Evolutionary conservation across 129 eudicot genomes (phyloP), one percentile per base, ranked within the genome.

Genomic region (Escallonia rubra): DNA sequence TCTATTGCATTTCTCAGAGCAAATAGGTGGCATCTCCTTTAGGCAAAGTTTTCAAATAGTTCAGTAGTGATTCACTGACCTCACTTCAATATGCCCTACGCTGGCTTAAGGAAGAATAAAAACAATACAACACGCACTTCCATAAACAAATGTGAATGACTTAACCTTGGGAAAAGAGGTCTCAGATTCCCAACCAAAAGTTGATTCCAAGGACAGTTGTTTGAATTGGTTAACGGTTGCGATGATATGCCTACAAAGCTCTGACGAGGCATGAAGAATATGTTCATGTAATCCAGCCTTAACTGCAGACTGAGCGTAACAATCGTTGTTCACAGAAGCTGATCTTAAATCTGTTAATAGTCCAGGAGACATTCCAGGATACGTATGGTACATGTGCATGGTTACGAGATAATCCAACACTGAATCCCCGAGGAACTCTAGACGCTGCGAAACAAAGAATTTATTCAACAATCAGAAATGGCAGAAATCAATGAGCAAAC

Each of bases 381-480:
- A 80, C 67, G 74, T 85, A 13, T 34, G 11, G 65, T 86, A 93
- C 2, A 93, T 65, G 63, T 93, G 78, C 23, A 66, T 7, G 0
- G 98, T 93, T 4, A 93, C 80, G 0, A 86, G 64, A 78, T 86
- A 81, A 72, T 93, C 98, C 58, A 93, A 66, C n/a, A 86, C 96
- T 0, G 96, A 79, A 55, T 93, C 98, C 10, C 98, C 98, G 14
- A 93, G 92, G 81, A 86, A 93, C 41, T 93, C 98, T 57, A 93
- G 76, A 9, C 96, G 83, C 98, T 93, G 79, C 79, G 73, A 10
- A 70, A 51, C 7, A 67, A 23, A 10, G 15, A 9, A 34, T 43
- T 59, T 40, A 4, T 34, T 39, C 55, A 14, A 45, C 15, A 64
- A 63, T 39, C 11, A 63, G 13, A 63, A 43, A 43, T 5, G 43